Percentiles rank a stretch among this genome's conserved stretches.
Evolutionary conservation across 805 yeast species (phyloP).

Genomic region (Candida railenensis): DNA sequence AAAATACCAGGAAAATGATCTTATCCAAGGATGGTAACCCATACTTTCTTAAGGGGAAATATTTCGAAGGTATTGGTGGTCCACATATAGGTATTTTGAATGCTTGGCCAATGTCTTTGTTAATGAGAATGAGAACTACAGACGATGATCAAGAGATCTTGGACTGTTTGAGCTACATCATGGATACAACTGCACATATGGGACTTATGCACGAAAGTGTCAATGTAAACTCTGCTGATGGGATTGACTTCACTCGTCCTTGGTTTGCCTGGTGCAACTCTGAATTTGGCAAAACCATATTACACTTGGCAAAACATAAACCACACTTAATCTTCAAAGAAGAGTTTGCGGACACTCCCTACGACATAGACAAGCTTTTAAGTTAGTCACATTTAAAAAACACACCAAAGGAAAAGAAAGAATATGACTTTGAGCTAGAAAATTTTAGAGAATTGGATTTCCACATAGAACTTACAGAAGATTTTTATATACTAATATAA

Average conservation of each 20-base stretch:
- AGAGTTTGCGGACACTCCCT: constrained; percentile 26
- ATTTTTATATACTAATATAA: neutral
- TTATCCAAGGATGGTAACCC: constrained; percentile 73
- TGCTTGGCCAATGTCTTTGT: constrained; percentile 92
- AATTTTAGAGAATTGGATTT: neutral
- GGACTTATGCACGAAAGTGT: constrained; percentile 87
- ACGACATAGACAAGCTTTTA: constrained; percentile 27
- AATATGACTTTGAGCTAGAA: too few relatives aligned
- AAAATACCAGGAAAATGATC: constrained; percentile 77
- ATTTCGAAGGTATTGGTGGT: constrained; percentile 81
- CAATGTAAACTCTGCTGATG: constrained; percentile 53
- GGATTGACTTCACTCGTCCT: constrained; percentile 63
- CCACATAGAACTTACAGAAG: neutral
- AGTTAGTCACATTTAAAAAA: too few relatives aligned
- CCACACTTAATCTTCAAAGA: constrained; percentile 68
- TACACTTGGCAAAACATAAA: constrained; percentile 69
- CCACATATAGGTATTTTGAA: constrained; percentile 80
- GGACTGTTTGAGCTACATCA: constrained; percentile 46
- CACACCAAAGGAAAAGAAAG: too few relatives aligned
- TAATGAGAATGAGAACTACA: constrained; percentile 71
- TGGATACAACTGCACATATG: constrained; percentile 64
- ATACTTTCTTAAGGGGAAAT: constrained; percentile 61
- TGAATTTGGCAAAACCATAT: constrained; percentile 84
- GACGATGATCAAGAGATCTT: constrained; percentile 69
- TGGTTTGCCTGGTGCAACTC: constrained; percentile 97